A percentile compares a stretch with the other conserved stretches of the same genome.
Evolutionary conservation across 192 early-diverging fungal genomes (phyloP).

Genomic region (Dimargaris xerosporica): DNA sequence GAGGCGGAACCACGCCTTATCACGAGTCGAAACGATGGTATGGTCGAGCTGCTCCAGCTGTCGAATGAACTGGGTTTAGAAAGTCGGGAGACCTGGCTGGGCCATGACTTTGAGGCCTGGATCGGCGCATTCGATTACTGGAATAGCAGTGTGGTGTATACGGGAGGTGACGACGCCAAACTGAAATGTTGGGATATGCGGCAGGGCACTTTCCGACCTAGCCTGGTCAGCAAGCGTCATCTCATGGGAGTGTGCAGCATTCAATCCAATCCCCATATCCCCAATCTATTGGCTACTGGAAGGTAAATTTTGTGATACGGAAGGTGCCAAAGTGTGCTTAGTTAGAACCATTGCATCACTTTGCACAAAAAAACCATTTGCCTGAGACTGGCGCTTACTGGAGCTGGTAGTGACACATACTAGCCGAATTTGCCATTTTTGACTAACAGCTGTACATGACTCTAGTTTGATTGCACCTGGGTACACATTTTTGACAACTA

Average conservation of each 20-base stretch:
- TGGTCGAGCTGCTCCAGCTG: slow-evolving; percentile 34
- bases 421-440: too few relatives aligned
- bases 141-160: slow-evolving; percentile 48
- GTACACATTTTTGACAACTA: too few relatives aligned
- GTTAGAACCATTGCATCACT: too few relatives aligned
- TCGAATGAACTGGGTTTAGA: slow-evolving; percentile 24
- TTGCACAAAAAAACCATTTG: too few relatives aligned
- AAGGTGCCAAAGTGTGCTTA: too few relatives aligned
- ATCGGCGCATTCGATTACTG: slow-evolving; percentile 80
- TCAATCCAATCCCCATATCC: slow-evolving; percentile 61
- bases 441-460: too few relatives aligned
- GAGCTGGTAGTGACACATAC: too few relatives aligned
- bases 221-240: slow-evolving; percentile 54
- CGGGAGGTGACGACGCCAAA: slow-evolving; percentile 71
- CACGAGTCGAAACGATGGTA: slow-evolving; percentile 68
- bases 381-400: too few relatives aligned
- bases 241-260: slow-evolving; percentile 85
- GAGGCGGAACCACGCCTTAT: slow-evolving; percentile 23
- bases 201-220: slow-evolving; percentile 19
- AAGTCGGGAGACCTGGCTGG: slow-evolving; percentile 43
- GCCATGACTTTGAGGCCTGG: slow-evolving; percentile 88
- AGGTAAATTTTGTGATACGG: too few relatives aligned
- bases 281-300: slow-evolving; percentile 73
- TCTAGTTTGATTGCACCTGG: too few relatives aligned
- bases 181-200: slow-evolving; percentile 85